Evolutionary conservation across 2,329 filamentous ascomycete species (phyloP).

Genomic region (Colletotrichum sidae): DNA sequence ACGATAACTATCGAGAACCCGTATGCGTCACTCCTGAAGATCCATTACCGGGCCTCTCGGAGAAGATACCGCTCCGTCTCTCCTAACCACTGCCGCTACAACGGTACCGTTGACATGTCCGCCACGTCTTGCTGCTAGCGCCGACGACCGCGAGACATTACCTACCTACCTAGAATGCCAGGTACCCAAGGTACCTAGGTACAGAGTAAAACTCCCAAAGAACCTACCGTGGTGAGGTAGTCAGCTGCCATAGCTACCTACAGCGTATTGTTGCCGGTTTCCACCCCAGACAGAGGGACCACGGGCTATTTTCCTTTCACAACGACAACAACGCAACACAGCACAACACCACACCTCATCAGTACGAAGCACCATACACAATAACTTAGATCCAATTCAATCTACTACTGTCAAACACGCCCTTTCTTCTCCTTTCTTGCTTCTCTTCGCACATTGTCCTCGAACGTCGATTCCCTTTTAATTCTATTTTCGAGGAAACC

Average conservation of each 20-base stretch:
- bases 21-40: constrained; percentile 17
- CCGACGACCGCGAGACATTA: constrained; percentile 24
- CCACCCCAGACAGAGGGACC: neutral
- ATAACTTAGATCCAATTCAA: no score
- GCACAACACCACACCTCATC: neutral
- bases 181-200: no score
- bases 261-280: no score
- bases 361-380: neutral
- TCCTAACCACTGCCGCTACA: constrained; percentile 28
- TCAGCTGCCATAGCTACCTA: no score
- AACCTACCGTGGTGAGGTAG: no score
- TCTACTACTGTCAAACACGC: constrained; percentile 24
- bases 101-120: constrained; percentile 35
- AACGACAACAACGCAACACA: constrained; percentile 8
- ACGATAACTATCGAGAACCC: constrained; percentile 3
- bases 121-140: constrained; percentile 35
- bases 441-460: constrained; percentile 14
- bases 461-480: neutral
- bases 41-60: constrained; percentile 26
- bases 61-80: constrained; percentile 24
- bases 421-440: constrained; percentile 9
- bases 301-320: constrained; percentile 34
- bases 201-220: no score
- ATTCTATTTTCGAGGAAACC: constrained; percentile 19
- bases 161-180: neutral